Base-by-base conservation (phyloP, 169 alveolate genomes). In the Babesia microti region DNA sequence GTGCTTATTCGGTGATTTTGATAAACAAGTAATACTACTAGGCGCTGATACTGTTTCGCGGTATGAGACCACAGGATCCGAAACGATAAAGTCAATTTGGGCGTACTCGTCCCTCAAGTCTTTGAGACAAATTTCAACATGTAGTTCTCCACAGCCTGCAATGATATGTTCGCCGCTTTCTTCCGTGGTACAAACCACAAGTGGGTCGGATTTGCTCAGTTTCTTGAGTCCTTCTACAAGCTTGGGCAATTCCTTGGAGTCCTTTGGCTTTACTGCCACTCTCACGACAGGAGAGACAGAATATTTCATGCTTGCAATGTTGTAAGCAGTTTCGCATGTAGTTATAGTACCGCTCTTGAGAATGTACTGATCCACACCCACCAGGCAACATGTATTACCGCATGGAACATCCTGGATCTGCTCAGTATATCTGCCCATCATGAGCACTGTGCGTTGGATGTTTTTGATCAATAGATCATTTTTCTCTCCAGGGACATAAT, bases 91-190 rank as follows among this genome's bases (percentile, higher is more conserved):
- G 78, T 95, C 98, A 49, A 90, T 85, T 76, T 89, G 95, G 39
- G 99, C 99, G 73, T 91, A 92, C 73, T 96, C 99, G 39, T 96
- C 98, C 81, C 83, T 89, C 48, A 93, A 79, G 72, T 94, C 99
- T 81, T 96, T 94, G 55, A 96, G 79, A 76, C 98, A 93, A 49
- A 93, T 93, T 81, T 96, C 98, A 44, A 96, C 94, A 84, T 94
- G 99, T 54, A 92, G 84, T 78, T 96, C 99, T 26, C 99, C 99
- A 78, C 98, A 94, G 32, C 99, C 98, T 18, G 92, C 94, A 60
- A 96, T 88, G 59, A 96, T 91, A 83, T 96, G 98, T 71, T 96
- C 98, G 24, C 99, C 99, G 28, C 95, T 78, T 74, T 91, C 98
- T 58, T 92, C 98, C 36, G 97, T 89, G 44, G 91, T 81, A 81